A percentile compares a stretch with the other conserved stretches of the same genome.
Evolutionary conservation across 1,139 yeast species (phyloP).

Genomic region (Blastobotrys serpentis): DNA sequence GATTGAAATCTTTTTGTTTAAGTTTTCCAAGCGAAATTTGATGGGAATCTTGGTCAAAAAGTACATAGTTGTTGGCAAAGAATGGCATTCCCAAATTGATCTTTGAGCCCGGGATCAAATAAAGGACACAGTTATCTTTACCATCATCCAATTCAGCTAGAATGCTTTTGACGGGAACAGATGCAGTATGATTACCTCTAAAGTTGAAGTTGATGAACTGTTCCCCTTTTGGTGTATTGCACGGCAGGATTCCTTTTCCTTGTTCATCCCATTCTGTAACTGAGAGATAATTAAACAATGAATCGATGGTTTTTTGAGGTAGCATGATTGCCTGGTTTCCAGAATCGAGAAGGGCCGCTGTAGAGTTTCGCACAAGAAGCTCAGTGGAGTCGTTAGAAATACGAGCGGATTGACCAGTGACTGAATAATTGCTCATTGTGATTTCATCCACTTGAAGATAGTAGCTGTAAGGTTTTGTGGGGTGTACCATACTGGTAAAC

Average conservation of each 20-base stretch:
- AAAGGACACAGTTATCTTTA: slow-evolving; percentile 8
- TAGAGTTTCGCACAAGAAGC: slow-evolving; percentile 8
- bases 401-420: slow-evolving; percentile 1
- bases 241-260: slow-evolving; percentile 1
- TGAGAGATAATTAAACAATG: slow-evolving; percentile 1
- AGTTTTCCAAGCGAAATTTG: slow-evolving; percentile 65
- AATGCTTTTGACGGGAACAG: background rate
- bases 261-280: background rate
- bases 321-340: slow-evolving; percentile 1
- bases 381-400: background rate
- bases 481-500: no score
- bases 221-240: background rate
- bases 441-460: slow-evolving; percentile 10
- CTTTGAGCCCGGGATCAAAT: slow-evolving; percentile 12
- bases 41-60: slow-evolving; percentile 52
- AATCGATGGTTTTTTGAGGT: background rate
- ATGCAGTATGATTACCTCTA: slow-evolving; percentile 6
- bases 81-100: slow-evolving; percentile 52
- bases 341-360: slow-evolving; percentile 12
- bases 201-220: slow-evolving; percentile 1
- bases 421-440: slow-evolving; percentile 9
- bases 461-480: no score
- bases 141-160: slow-evolving; percentile 9
- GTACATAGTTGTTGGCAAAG: slow-evolving; percentile 53
- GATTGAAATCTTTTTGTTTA: slow-evolving; percentile 20